Percentiles rank a stretch among this genome's conserved stretches.
Conservation (phyloP, 2,329 filamentous ascomycete genomes). For the Tolypocladium tropicale region DNA sequence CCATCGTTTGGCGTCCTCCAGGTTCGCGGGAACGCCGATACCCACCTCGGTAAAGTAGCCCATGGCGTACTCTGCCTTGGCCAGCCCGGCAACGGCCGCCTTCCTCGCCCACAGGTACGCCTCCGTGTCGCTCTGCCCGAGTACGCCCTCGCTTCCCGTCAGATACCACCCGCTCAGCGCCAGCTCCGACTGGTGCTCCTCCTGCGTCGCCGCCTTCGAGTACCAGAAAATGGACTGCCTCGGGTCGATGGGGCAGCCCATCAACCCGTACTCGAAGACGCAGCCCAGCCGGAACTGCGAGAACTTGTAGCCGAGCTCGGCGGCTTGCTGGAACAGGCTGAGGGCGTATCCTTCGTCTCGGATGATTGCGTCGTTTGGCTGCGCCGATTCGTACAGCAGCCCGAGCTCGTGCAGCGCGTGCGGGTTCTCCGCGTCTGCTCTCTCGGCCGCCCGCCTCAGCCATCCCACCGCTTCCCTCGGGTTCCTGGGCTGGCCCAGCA, state of each 20-base stretch:
- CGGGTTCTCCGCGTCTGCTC: conserved; percentile 80
- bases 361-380: conserved; percentile 60
- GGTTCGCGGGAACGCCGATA: conserved; percentile 73
- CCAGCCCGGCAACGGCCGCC: conserved; percentile 74
- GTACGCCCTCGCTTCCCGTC: conserved; percentile 76
- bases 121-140: conserved; percentile 89
- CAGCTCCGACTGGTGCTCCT: conserved; percentile 87
- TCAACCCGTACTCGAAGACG: conserved; percentile 78
- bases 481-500: conserved; percentile 79
- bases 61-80: conserved; percentile 95
- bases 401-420: conserved; percentile 88
- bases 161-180: conserved; percentile 88
- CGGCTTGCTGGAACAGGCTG: conserved; percentile 75
- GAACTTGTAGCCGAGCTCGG: conserved; percentile 86
- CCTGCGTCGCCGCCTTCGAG: conserved; percentile 78
- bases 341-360: conserved; percentile 74
- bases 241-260: conserved; percentile 76
- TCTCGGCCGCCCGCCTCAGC: conserved; percentile 87
- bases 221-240: conserved; percentile 90
- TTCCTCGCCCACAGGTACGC: conserved; percentile 96
- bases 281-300: conserved; percentile 84
- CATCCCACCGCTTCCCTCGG: conserved; percentile 79
- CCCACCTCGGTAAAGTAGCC: conserved; percentile 95
- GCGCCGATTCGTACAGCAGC: conserved; percentile 53
- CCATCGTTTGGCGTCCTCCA: conserved; percentile 96